Conservation (phyloP, 768 basidiomycete species). For the Xerocomellus chrysenteron region DNA sequence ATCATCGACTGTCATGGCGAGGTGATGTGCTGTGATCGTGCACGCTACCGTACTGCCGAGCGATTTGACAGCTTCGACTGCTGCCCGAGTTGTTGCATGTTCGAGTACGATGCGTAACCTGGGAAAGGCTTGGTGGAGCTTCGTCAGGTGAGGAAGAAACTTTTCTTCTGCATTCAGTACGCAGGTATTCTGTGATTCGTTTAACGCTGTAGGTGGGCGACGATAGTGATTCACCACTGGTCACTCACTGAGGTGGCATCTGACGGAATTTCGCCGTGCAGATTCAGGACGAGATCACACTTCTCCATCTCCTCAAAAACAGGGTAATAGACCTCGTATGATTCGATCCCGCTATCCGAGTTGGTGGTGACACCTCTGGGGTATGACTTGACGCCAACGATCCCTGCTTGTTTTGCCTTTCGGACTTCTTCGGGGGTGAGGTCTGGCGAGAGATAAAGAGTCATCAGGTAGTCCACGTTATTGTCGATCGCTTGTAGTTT, state of each 20-base stretch:
- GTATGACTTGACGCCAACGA: constrained; percentile 93
- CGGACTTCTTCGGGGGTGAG: constrained; percentile 88
- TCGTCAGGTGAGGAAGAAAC: constrained; percentile 85
- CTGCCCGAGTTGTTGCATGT: constrained; percentile 92
- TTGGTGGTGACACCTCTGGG: constrained; percentile 98
- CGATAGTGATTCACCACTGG: not conserved
- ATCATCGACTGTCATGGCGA: constrained; percentile 90
- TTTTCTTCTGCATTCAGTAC: constrained; percentile 89
- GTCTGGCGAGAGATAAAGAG: constrained; percentile 89
- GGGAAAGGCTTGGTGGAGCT: constrained; percentile 83
- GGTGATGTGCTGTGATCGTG: constrained; percentile 96
- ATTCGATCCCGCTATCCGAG: constrained; percentile 94
- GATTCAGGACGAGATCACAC: constrained; percentile 89
- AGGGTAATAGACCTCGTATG: constrained; percentile 90
- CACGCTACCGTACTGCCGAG: constrained; percentile 86
- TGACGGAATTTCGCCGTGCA: constrained; percentile 98
- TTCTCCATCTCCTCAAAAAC: constrained; percentile 94
- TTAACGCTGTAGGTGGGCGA: not conserved
- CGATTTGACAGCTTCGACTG: constrained; percentile 80
- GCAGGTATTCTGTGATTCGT: constrained; percentile 67
- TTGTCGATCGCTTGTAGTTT: constrained; percentile 75
- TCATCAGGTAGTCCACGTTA: constrained; percentile 87
- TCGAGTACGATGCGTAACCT: constrained; percentile 92
- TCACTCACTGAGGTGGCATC: constrained; percentile 54
- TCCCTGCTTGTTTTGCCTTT: constrained; percentile 82